Base-by-base conservation (phyloP, 805 yeast species). In the Ogataea neopini region DNA sequence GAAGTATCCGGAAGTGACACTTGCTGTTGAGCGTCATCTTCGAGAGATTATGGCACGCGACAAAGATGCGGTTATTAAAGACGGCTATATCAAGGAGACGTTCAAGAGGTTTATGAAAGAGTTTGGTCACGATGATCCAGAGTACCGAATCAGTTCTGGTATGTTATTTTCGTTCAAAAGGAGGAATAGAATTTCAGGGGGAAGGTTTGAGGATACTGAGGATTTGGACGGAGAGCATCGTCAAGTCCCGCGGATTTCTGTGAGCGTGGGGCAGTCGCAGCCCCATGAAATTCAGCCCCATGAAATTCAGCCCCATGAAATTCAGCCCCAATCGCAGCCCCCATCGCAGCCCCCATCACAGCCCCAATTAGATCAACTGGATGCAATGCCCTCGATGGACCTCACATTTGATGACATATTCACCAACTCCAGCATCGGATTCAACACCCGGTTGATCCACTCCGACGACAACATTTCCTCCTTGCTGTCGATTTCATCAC, bases 381-480 rank as follows among this genome's bases (percentile, higher is more conserved):
- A n/a, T n/a, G n/a, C n/a, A n/a, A n/a, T n/a, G n/a, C n/a, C n/a
- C n/a, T n/a, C n/a, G n/a, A 19, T 58, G 2, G 66, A 61, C 26
- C 43, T 63, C 18, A 52, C 59, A 15, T 55, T 63, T 42, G 64
- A 64, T 25, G 66, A 60, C 2, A 61, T 66, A 3, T 63, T 66
- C 42, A 61, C 47, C 40, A 57, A 50, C 36, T 57, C 47, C 10
- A 51, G 58, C 14, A 47, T 69, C 32, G 73, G 73, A 8, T 69
- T 69, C 50, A 68, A 62, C 40, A 69, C 73, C 1, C 56, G 66
- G 34, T 51, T 69, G 30, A 67, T 69, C 35, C 73, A 69, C 35
- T 62, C 70, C 0, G 72, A 67, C 45, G 72, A 68, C 46, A 56
- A 54, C 32, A 59, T 52, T 42, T 45, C 57, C 28, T 53, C 56